Evolutionary conservation across 2,329 filamentous ascomycete species (phyloP).

Genomic region (Cladobotryum mycophilum): DNA sequence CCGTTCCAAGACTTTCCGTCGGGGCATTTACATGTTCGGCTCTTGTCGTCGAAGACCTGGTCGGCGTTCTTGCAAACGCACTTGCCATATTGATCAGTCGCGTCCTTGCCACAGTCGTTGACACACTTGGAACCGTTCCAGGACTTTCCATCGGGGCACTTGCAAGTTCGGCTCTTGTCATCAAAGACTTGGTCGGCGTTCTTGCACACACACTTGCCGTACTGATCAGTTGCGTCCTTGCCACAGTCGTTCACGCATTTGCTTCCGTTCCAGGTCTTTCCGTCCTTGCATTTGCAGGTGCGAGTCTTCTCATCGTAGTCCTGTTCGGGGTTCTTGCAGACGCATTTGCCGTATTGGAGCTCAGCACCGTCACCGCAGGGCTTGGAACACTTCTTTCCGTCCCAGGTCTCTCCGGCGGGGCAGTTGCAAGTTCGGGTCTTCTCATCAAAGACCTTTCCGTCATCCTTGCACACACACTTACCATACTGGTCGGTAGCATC

Average conservation of each 20-base stretch:
- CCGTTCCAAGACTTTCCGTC: constrained; percentile 1
- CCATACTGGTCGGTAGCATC: neutral
- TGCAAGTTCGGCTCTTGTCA: neutral
- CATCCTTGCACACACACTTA: constrained; percentile 4
- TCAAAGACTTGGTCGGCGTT: neutral
- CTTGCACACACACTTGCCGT: neutral
- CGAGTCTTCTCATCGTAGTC: constrained; percentile 1
- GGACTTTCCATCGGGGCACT: neutral
- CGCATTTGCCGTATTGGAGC: constrained; percentile 3
- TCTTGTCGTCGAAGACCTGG: constrained; percentile 2
- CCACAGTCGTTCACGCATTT: constrained; percentile 1
- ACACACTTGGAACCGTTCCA: constrained; percentile 1
- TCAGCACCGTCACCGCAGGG: constrained; percentile 4
- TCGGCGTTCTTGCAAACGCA: constrained; percentile 8
- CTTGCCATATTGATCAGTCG: neutral
- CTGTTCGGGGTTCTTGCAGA: constrained; percentile 6
- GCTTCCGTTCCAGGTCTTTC: neutral
- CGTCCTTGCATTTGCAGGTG: constrained; percentile 2
- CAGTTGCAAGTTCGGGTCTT: constrained; percentile 2
- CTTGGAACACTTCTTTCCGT: neutral
- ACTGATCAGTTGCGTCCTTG: neutral
- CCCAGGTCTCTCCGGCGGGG: neutral
- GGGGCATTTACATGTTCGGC: constrained; percentile 3
- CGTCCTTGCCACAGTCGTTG: constrained; percentile 5
- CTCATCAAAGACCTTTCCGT: neutral